Evolutionary conservation across 352 stramenopile species (phyloP), one percentile per base, ranked within the genome.

Genomic region (Globisporangium takayamanum): DNA sequence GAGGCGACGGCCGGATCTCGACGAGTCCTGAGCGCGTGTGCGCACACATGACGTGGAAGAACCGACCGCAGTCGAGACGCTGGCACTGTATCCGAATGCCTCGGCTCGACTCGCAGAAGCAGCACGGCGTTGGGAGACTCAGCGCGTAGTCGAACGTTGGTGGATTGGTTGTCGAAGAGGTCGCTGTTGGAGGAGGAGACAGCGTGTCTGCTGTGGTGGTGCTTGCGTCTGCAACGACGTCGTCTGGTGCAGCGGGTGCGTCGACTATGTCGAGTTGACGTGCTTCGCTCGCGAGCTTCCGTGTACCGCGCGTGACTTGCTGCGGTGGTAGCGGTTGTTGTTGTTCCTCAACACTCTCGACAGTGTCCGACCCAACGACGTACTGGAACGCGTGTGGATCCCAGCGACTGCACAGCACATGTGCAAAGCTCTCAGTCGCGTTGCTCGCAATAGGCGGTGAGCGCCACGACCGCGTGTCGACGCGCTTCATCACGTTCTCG

Each of bases 11-110:
- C 16, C 25, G 44, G 28, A 62, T 67, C 50, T 84, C 74, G 18
- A 87, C 50, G 26, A 72, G 63, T 11, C 76, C 76, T 52, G 58
- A 66, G 30, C 36, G 25, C 14, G 62, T 56, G 66, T 76, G 70
- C 25, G 78, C 78, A 42, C 81, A 92, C 67, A 78, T 76, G 12
- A 54, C 74, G 50, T 92, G 81, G 55, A 92, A 92, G 64, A 76
- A 84, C n/a, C 63, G 63, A 0, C 57, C 63, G 42, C 81, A 92
- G 37, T 78, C 59, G 2, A 86, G 50, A 3, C 66, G 70, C 5
- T 78, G 79, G 53, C 81, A 92, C 57, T 85, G 77, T 54, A 89
- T 72, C 20, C 70, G 79, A 39, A 84, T 51, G 2, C 81, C 81
- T 10, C 25, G 1, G 39, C 20, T 63, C 0, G 59, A 72, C 3